Evolutionary conservation across 441 rosid species (phyloP).

Genomic region (Erodium moschatum): DNA sequence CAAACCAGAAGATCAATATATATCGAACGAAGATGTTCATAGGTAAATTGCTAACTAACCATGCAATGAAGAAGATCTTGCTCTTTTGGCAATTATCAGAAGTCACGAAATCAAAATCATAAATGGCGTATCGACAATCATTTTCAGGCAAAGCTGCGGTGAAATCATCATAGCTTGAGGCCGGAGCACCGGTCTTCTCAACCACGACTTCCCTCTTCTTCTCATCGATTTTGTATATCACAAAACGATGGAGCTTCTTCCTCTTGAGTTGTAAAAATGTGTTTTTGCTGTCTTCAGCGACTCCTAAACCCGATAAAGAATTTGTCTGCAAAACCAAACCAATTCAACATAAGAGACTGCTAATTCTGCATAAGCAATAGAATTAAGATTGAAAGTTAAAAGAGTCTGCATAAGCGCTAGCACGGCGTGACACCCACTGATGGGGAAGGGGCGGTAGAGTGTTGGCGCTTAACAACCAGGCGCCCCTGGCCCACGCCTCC

Average conservation of each 20-base stretch:
- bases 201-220: constrained; percentile 43
- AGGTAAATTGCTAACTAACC: constrained; percentile 25
- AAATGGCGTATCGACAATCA: constrained; percentile 62
- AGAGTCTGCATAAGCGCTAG: no score
- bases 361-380: neutral
- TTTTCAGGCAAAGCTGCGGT: constrained; percentile 36
- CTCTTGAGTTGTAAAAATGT: constrained; percentile 57
- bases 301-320: constrained; percentile 62
- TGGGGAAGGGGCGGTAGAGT: no score
- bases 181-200: constrained; percentile 45
- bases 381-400: neutral
- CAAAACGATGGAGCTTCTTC: constrained; percentile 52
- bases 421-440: no score
- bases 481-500: no score
- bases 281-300: constrained; percentile 55
- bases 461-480: no score
- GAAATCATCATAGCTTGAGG: constrained; percentile 47
- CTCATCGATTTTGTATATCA: constrained; percentile 45
- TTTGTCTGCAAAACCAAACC: constrained; percentile 32
- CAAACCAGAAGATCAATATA: no score
- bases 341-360: neutral
- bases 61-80: constrained; percentile 68
- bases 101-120: constrained; percentile 52
- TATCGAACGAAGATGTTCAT: no score
- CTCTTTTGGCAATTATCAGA: constrained; percentile 61